Base-by-base conservation (phyloP, 1,284 basidiomycete species). In the Cutaneotrichosporon mucoides region DNA sequence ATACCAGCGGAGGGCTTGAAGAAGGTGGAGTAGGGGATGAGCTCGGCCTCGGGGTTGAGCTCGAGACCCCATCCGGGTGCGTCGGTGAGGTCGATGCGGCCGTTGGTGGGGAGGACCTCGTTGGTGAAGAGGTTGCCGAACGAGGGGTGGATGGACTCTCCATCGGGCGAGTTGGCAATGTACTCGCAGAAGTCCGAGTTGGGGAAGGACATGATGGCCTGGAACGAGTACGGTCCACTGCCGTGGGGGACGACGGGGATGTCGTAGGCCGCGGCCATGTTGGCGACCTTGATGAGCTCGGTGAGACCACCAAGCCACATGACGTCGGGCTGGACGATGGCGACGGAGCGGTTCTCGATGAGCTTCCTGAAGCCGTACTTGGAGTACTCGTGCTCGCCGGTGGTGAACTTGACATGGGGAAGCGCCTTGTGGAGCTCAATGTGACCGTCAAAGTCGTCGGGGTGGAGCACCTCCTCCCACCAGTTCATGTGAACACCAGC, bases 241-340 rank as follows among this genome's bases (percentile, higher is more conserved):
- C 82, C 82, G 64, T 84, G 82, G 10, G 82, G 82, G 3, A 83
- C 80, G 49, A 84, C 81, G 44, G 81, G 82, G 46, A 84, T 81
- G 65, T 83, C 82, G 57, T 76, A 77, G 0, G 77, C 74, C 4
- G 72, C 71, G 2, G 73, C 72, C 73, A 71, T 72, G 54, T 68
- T 71, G 56, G 78, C 76, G 57, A 83, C 80, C 63, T 81, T 82
- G 68, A 83, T 78, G 13, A 83, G 73, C 70, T 84, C 82, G 34
- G 82, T 83, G 55, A 84, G 66, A 34, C 82, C 82, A 11, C 82
- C 82, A 40, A 77, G 69, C 76, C 76, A 78, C 79, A 79, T 80
- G 53, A 83, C 80, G 63, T 83, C 82, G 5, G 82, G 82, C 67
- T 84, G 82, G 56, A 81, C 68, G 58, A 84, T 82, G 62, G 81